Evolutionary conservation across 2,329 filamentous ascomycete species (phyloP), one percentile per base, ranked within the genome.

Genomic region (Fusarium brachygibbosum): DNA sequence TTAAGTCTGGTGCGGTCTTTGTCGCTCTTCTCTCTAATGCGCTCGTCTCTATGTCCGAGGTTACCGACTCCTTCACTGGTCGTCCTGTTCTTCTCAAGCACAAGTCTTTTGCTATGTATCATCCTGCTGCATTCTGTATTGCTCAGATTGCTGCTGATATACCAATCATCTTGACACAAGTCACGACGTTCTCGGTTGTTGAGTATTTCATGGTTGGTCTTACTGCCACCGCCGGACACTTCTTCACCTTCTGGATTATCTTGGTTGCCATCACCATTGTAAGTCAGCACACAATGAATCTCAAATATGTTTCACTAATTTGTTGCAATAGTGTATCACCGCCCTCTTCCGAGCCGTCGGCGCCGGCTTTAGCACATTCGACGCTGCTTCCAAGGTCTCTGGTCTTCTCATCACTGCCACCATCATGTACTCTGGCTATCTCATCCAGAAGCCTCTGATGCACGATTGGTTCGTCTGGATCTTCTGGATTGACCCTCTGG

Each of bases 171-270:
- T 56, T 88, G 0, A 83, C 89, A 64, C 89, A 91, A 70, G 81
- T 90, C 17, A 82, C 84, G 0, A 77, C 73, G 1, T 92, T 91
- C 68, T 81, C 84, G 3, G 8, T 92, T 0, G 81, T 89, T 0
- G 64, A 89, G 1, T 91, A 91, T 77, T 91, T 89, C 68, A 89
- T 91, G 88, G 85, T 85, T 16, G 86, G 86, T 0, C 77, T 91
- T 25, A 84, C 82, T 6, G 75, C 76, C 41, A 78, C 80, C 0
- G 88, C 88, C 0, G 80, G 74, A 0, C 78, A 82, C 0, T 91
- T 90, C 79, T 90, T 91, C 71, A 90, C 87, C 1, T 90, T 84
- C 70, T 90, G 86, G 86, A 62, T 86, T 21, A 54, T 88, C 12
- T 72, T 89, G 0, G 79, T 88, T 34, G 74, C 82, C 0, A 82